Base-by-base conservation (phyloP, 345 rosid species). In the Citrus mangshanensis region DNA sequence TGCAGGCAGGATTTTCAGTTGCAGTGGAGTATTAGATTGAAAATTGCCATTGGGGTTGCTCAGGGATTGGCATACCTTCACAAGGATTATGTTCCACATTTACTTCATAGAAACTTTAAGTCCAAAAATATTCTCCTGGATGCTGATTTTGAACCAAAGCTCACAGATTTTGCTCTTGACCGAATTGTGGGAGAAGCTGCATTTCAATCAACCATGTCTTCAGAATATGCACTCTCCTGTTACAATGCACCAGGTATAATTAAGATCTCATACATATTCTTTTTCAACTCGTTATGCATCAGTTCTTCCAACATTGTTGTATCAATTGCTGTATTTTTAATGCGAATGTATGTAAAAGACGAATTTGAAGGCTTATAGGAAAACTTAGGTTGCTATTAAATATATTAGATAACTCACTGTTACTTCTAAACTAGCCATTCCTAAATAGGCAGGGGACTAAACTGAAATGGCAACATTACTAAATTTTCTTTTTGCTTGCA, bases 61-160 rank as follows among this genome's bases (percentile, higher is more conserved):
- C 98, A 89, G 84, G 98, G 91, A 70, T 76, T 95, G 81, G 87
- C 89, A 58, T 95, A 92, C 79, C 89, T 95, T 72, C 97, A 94
- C 85, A 89, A 83, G 87, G 91, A 93, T 73, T 93, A 95, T 70
- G 83, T 82, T 67, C 95, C 95, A 14, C 93, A 86, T 80, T 78
- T 95, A 28, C 92, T 93, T 84, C 98, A 95, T 25, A 87, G 98
- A 84, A 91, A 95, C 59, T 74, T 95, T 6, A 93, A 92, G 86
- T 91, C 98, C 4, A 87, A 77, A 42, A 95, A 93, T 60, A 86
- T 95, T 80, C 94, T 95, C 78, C 86, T 95, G 82, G 95, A 93
- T 82, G 83, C 73, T 3, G 95, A 89, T 69, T 84, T 80, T 68
- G 93, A 89, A 64, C 95, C 98, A 37, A 95, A 93, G 91, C 90